Evolutionary conservation across 164 flowering plant genomes (phyloP).

Genomic region (Houttuynia cordata): DNA sequence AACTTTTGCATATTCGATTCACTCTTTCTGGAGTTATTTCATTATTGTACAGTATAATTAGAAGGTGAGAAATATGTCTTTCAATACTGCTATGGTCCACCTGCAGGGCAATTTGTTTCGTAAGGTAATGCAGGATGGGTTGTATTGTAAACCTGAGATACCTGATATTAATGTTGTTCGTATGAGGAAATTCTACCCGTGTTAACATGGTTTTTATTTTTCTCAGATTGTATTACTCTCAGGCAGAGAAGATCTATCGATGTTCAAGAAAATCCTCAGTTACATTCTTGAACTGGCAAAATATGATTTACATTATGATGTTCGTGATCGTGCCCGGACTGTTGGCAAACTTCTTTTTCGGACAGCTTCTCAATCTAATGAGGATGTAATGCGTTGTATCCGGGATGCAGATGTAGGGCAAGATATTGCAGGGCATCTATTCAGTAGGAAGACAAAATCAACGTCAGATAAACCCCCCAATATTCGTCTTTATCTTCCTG

Average conservation of each 20-base stretch:
- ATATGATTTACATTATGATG: conserved; percentile 66
- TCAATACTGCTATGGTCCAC: no score
- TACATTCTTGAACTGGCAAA: conserved; percentile 79
- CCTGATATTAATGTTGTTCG: no score
- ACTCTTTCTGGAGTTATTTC: no score
- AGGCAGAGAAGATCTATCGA: conserved; percentile 33
- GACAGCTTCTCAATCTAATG: conserved; percentile 15
- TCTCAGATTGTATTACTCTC: conserved; percentile 50
- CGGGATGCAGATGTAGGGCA: conserved; percentile 15
- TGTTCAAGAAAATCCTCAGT: conserved; percentile 24
- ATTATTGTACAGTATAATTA: no score
- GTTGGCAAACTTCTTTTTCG: conserved; percentile 36
- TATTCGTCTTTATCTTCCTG: conserved; percentile 77
- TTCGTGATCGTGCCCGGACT: conserved; percentile 78
- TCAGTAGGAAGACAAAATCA: conserved; percentile 29
- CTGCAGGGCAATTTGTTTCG: no score
- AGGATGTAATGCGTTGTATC: conserved; percentile 14
- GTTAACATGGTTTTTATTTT: neutral
- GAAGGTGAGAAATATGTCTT: no score
- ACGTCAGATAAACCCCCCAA: conserved; percentile 20
- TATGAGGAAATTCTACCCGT: no score
- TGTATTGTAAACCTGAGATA: no score
- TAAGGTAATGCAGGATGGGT: no score
- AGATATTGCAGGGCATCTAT: conserved; percentile 32
- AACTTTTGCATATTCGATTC: no score